Conservation (phyloP, 805 yeast genomes). For the Candida incommunis region DNA sequence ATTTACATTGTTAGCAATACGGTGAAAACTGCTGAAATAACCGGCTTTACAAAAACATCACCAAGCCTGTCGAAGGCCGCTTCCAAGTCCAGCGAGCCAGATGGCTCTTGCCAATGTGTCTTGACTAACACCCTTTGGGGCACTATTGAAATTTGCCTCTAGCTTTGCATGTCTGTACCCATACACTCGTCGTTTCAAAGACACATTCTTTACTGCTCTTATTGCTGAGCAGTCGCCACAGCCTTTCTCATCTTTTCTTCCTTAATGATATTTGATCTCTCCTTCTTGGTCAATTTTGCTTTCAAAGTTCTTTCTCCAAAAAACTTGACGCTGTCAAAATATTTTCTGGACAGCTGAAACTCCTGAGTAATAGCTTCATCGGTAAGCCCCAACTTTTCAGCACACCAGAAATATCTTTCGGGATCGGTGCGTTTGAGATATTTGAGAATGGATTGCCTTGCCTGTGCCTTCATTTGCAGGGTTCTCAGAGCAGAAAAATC, state of each 20-base stretch:
- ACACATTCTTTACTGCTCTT: no score
- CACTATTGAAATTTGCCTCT: no score
- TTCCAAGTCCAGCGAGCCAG: no score
- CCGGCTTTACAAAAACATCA: no score
- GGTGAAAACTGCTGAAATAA: no score
- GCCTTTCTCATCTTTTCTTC: slow-evolving; percentile 1
- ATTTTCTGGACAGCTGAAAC: slow-evolving; percentile 31
- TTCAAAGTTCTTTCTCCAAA: slow-evolving; percentile 25
- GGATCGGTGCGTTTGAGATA: slow-evolving; percentile 75
- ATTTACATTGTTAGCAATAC: no score
- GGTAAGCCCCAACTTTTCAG: slow-evolving; percentile 74
- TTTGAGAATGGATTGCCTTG: slow-evolving; percentile 69
- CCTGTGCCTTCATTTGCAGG: slow-evolving; percentile 74
- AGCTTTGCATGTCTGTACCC: no score
- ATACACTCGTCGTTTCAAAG: no score
- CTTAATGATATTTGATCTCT: slow-evolving; percentile 3
- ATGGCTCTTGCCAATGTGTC: no score
- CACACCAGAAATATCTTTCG: slow-evolving; percentile 69
- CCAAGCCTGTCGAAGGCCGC: no score
- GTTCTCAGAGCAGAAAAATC: slow-evolving; percentile 57
- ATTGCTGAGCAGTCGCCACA: background rate
- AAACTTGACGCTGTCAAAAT: slow-evolving; percentile 21
- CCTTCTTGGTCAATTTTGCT: slow-evolving; percentile 15
- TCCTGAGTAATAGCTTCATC: slow-evolving; percentile 68
- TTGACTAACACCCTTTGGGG: no score